Evolutionary conservation across 768 basidiomycete genomes (phyloP).

Genomic region (Amanita fuliginea): DNA sequence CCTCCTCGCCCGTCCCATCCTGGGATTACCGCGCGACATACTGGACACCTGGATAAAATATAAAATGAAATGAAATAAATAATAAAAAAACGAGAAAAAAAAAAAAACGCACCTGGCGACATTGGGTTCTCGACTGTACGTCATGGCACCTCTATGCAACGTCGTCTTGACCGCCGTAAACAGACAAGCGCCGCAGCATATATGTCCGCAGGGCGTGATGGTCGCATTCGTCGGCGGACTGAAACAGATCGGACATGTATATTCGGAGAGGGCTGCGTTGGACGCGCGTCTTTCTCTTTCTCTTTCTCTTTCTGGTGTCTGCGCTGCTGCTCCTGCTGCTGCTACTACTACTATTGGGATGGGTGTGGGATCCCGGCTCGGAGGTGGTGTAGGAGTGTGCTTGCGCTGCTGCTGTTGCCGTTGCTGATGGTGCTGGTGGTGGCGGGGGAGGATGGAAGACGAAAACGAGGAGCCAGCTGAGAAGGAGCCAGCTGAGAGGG

Average conservation of each 20-base stretch:
- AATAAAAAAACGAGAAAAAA: no score
- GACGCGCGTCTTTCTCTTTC: slow-evolving; percentile 13
- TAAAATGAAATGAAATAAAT: no score
- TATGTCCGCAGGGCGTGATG: slow-evolving; percentile 71
- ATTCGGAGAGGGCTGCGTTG: slow-evolving; percentile 38
- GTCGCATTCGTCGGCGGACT: slow-evolving; percentile 65
- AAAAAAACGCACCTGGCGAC: slow-evolving; percentile 39
- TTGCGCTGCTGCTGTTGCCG: no score
- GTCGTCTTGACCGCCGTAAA: slow-evolving; percentile 63
- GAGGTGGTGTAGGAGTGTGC: neutral
- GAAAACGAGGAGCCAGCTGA: neutral
- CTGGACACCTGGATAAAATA: slow-evolving; percentile 60
- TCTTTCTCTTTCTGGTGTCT: slow-evolving; percentile 10
- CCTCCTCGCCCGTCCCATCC: slow-evolving; percentile 66
- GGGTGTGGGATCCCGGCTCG: neutral
- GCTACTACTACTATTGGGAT: no score
- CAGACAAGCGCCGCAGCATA: slow-evolving; percentile 68
- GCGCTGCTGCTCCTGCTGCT: slow-evolving; percentile 1
- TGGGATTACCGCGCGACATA: slow-evolving; percentile 54
- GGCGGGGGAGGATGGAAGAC: neutral
- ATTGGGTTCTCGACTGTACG: slow-evolving; percentile 16
- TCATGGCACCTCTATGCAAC: slow-evolving; percentile 32
- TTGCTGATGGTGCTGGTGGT: no score
- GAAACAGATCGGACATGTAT: slow-evolving; percentile 76
- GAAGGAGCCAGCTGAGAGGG: no score